Percentiles rank a stretch among this genome's conserved stretches.
Conservation (phyloP, 2,329 filamentous ascomycete genomes). For the Fusarium irregulare region DNA sequence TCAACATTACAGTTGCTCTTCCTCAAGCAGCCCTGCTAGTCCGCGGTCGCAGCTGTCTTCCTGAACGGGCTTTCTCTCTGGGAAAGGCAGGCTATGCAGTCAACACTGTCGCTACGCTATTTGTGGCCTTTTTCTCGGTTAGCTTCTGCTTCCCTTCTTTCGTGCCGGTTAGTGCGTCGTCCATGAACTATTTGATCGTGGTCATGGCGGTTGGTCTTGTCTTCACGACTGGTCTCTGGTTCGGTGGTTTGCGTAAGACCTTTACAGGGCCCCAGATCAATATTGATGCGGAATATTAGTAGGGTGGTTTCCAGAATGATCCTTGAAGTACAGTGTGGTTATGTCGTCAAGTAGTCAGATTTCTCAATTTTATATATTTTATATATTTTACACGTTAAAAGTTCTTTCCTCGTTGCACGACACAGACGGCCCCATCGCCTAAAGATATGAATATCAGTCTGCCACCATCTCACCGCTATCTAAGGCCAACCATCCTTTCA, state of each 20-base stretch:
- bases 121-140: slow-evolving; percentile 40
- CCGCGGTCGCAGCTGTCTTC: slow-evolving; percentile 39
- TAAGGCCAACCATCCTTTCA: not conserved
- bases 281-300: not conserved
- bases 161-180: slow-evolving; percentile 31
- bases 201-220: slow-evolving; percentile 41
- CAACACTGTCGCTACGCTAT: slow-evolving; percentile 37
- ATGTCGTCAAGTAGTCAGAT: not conserved
- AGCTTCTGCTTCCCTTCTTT: slow-evolving; percentile 42
- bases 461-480: not conserved
- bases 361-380: not conserved
- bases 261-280: slow-evolving; percentile 38
- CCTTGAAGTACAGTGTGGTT: not conserved
- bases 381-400: not conserved
- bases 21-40: slow-evolving; percentile 42
- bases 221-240: slow-evolving; percentile 35
- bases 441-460: not conserved
- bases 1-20: slow-evolving; percentile 43
- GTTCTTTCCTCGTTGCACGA: not conserved
- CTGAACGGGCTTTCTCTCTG: slow-evolving; percentile 42
- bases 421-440: not conserved
- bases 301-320: accelerated
- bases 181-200: slow-evolving; percentile 45
- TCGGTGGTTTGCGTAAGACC: slow-evolving; percentile 31
- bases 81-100: slow-evolving; percentile 40